Conservation (phyloP, 106 monocot genomes). For the Xerophyta viscosa region DNA sequence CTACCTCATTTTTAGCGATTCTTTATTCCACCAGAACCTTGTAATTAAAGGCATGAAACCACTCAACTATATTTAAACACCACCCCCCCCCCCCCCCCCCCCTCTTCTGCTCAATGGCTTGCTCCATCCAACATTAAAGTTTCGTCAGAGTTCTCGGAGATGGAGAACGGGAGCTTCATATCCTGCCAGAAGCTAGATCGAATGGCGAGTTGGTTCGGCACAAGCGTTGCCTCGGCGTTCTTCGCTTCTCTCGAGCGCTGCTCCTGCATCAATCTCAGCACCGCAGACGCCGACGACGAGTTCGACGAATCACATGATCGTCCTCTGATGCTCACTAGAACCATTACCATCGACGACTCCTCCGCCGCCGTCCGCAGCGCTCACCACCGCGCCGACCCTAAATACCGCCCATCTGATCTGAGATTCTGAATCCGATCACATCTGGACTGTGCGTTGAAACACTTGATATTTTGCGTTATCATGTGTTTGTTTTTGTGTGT, state of each 20-base stretch:
- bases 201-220: slow-evolving; percentile 27
- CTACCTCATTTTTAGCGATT: too few relatives aligned
- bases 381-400: too few relatives aligned
- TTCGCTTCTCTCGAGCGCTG: slow-evolving; percentile 26
- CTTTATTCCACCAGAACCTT: too few relatives aligned
- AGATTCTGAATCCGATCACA: too few relatives aligned
- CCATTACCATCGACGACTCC: slow-evolving; percentile 5
- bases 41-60: too few relatives aligned
- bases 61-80: too few relatives aligned
- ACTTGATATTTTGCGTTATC: too few relatives aligned
- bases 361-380: neutral
- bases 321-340: slow-evolving; percentile 30
- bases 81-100: too few relatives aligned
- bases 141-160: neutral
- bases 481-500: too few relatives aligned
- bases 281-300: slow-evolving; percentile 27
- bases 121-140: neutral
- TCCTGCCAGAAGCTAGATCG: slow-evolving; percentile 33
- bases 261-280: slow-evolving; percentile 38
- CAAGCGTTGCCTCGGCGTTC: slow-evolving; percentile 39
- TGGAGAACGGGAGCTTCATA: slow-evolving; percentile 21
- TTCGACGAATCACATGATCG: slow-evolving; percentile 21
- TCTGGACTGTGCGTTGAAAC: too few relatives aligned
- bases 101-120: neutral
- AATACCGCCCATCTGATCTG: too few relatives aligned